Evolutionary conservation across 345 rosid species (phyloP), one percentile per base, ranked within the genome.

Genomic region (Gossypium sturtianum): DNA sequence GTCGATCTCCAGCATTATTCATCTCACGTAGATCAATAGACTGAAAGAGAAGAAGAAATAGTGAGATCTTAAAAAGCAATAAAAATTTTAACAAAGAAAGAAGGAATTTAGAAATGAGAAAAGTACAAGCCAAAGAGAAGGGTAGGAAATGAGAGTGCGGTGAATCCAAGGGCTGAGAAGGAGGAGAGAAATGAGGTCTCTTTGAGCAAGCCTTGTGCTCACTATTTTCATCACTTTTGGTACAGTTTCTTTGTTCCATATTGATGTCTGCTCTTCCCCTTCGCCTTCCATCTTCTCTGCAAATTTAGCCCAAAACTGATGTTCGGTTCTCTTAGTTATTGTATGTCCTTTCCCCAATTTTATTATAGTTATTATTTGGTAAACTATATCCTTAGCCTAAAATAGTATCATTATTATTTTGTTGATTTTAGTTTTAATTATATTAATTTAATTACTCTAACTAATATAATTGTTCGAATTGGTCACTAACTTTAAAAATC

Each of bases 111-210:
- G 41, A 48, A 27, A 29, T 66, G 70, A 74, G 72, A 75, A 72
- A n/a, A 15, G 53, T 85, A 94, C 97, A 86, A 79, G 89, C 91
- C 91, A 94, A 49, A 90, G 89, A 48, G 95, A 86, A 25, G 88
- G 84, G 66, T 72, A 84, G 5, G 92, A 85, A 77, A 74, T 67
- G 68, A 94, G 97, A 66, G 90, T 81, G 3, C 89, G 90, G 81
- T 80, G 70, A 1, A 92, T 85, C 86, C 86, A 89, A 67, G 91
- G 91, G 78, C 87, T 86, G 76, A 92, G 89, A 5, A 91, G 85
- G 51, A 94, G 88, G 66, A 94, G 87, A 74, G 97, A 87, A 20
- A 87, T 41, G 48, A 94, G 80, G 84, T 92, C 95, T 45, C 74
- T 83, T 75, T 88, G 97, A 76, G 82, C 75, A 29, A 94, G 91